Evolutionary conservation across 768 basidiomycete species (phyloP).

Genomic region (Boletus reticulatus): DNA sequence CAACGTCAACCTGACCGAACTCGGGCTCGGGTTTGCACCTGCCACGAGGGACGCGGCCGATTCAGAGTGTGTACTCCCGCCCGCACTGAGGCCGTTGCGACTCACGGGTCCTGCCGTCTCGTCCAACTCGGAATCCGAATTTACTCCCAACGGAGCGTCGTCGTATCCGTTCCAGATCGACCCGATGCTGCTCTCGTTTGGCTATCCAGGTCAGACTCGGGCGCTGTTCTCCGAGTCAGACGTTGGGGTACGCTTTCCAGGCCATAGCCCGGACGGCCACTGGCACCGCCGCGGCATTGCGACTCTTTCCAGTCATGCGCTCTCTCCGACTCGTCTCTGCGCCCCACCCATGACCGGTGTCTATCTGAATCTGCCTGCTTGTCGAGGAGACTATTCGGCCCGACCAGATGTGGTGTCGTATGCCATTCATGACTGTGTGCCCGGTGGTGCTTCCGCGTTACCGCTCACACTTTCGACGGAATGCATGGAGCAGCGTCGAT

Average conservation of each 20-base stretch:
- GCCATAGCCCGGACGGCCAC: background rate
- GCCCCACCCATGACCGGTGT: no score
- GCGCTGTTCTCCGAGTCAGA: background rate
- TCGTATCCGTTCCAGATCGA: slow-evolving; percentile 24
- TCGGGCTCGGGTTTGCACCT: background rate
- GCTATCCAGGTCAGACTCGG: slow-evolving; percentile 5
- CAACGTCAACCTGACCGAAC: slow-evolving; percentile 7
- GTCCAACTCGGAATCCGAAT: background rate
- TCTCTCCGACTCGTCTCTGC: no score
- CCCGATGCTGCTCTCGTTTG: slow-evolving; percentile 22
- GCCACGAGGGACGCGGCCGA: background rate
- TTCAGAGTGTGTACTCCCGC: slow-evolving; percentile 18
- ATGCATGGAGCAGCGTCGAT: background rate
- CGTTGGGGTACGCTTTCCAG: background rate
- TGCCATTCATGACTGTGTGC: no score
- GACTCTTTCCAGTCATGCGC: no score
- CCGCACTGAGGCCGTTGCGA: slow-evolving; percentile 19
- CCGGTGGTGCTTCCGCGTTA: background rate
- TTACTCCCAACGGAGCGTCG: background rate
- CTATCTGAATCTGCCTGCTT: no score
- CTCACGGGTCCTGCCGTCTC: slow-evolving; percentile 8
- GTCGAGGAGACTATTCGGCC: no score
- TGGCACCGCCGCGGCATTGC: no score
- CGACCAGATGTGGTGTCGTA: no score
- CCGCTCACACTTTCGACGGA: background rate